phyloP scores from a whole-genome alignment of 2,329 filamentous ascomycete genomes.

The Gyromitra esculenta region DNA sequence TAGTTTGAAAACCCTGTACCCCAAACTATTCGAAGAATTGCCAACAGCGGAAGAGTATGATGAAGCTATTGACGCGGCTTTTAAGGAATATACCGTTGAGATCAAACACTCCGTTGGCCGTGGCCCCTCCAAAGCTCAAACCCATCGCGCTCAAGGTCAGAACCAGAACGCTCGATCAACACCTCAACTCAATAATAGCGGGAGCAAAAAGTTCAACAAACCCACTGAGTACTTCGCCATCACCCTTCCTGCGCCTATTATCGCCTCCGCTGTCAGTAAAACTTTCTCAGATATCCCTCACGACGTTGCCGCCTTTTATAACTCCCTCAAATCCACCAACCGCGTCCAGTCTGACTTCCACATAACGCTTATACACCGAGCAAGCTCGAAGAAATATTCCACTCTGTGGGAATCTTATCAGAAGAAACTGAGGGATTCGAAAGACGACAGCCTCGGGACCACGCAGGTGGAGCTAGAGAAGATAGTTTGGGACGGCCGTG shows the following conservation, averaged over 20 bases:
- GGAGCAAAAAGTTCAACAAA: slow-evolving; percentile 60
- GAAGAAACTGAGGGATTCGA: slow-evolving; percentile 66
- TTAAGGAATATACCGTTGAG: slow-evolving; percentile 71
- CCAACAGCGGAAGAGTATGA: slow-evolving; percentile 80
- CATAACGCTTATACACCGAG: slow-evolving; percentile 89
- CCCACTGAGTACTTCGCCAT: slow-evolving; percentile 74
- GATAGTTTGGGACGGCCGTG: slow-evolving; percentile 81
- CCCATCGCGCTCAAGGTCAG: slow-evolving; percentile 56
- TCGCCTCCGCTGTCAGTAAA: slow-evolving; percentile 75
- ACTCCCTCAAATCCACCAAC: slow-evolving; percentile 74
- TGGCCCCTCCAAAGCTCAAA: slow-evolving; percentile 51
- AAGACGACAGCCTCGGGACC: slow-evolving; percentile 68
- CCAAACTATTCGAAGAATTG: slow-evolving; percentile 75
- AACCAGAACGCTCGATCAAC: slow-evolving; percentile 57
- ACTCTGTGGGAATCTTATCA: slow-evolving; percentile 80
- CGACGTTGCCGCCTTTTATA: slow-evolving; percentile 74
- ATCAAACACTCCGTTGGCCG: slow-evolving; percentile 14
- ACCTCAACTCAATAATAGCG: slow-evolving; percentile 25
- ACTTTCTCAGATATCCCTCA: slow-evolving; percentile 59
- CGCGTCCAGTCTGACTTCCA: slow-evolving; percentile 89
- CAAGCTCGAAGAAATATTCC: slow-evolving; percentile 68
- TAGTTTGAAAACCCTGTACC: slow-evolving; percentile 78
- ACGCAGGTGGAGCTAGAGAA: slow-evolving; percentile 73
- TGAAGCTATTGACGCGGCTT: slow-evolving; percentile 76
- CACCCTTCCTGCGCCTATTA: slow-evolving; percentile 66